Conservation (phyloP, 768 basidiomycete genomes). For the Lyophyllum decastes region DNA sequence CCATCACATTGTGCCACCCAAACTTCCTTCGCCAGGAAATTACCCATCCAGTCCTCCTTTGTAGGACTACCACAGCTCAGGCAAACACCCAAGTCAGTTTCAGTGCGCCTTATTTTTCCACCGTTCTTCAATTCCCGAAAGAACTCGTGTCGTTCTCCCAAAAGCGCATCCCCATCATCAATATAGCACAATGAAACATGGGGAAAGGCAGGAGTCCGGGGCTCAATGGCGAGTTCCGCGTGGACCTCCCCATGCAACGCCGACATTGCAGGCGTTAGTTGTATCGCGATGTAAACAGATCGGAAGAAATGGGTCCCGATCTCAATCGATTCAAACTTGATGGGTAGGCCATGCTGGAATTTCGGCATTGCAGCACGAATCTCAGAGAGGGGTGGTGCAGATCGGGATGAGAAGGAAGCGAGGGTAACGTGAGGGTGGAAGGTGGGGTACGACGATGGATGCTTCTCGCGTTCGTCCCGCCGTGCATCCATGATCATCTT, state of each 20-base stretch:
- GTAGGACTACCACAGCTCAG: constrained; percentile 30
- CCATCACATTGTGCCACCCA: constrained; percentile 66
- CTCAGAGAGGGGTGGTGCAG: constrained; percentile 26
- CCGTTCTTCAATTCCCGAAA: constrained; percentile 40
- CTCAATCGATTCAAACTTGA: constrained; percentile 55
- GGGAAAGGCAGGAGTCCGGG: constrained; percentile 59
- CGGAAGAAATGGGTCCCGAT: constrained; percentile 68
- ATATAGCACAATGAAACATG: constrained; percentile 80
- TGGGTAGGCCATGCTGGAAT: constrained; percentile 32
- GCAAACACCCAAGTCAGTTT: constrained; percentile 20
- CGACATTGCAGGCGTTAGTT: constrained; percentile 43
- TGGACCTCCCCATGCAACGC: constrained; percentile 52
- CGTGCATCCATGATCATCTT: constrained; percentile 44
- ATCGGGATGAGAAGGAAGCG: constrained; percentile 37
- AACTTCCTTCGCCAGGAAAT: constrained; percentile 50
- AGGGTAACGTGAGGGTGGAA: constrained; percentile 78
- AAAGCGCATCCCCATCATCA: constrained; percentile 57
- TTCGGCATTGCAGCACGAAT: constrained; percentile 42
- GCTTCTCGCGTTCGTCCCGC: constrained; percentile 22
- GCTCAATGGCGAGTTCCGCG: constrained; percentile 34
- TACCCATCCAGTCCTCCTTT: constrained; percentile 36
- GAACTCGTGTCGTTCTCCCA: constrained; percentile 50
- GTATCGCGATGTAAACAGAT: constrained; percentile 63
- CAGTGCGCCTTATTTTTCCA: constrained; percentile 28
- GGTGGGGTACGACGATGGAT: constrained; percentile 49